These are phyloP conservation scores for Pythium brachiatum DNA, from an alignment of 352 stramenopile species.

Conservation along the genomic window DNA sequence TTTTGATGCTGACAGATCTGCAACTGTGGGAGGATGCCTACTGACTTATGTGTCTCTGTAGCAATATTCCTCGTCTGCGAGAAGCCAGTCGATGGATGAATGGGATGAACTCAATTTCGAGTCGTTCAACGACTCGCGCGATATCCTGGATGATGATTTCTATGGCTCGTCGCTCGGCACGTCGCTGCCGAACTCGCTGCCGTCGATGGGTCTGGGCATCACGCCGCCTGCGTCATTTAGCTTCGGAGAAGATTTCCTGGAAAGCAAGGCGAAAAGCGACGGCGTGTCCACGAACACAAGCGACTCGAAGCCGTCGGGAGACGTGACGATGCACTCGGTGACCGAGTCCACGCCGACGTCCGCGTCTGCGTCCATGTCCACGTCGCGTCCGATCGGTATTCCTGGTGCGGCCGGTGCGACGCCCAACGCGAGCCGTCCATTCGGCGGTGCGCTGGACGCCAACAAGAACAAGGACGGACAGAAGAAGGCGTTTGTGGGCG, in stretches of 20 bases:
- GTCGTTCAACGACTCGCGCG: constrained; percentile 72
- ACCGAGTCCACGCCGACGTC: constrained; percentile 15
- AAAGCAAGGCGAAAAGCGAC: constrained; percentile 69
- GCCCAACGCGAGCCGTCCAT: constrained; percentile 30
- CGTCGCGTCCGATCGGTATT: constrained; percentile 79
- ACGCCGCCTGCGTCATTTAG: constrained; percentile 80
- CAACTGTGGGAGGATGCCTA: background rate
- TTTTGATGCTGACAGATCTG: background rate
- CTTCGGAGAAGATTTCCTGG: constrained; percentile 84
- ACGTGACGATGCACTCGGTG: constrained; percentile 8
- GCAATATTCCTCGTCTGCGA: constrained; percentile 53
- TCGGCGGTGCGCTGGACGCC: constrained; percentile 36
- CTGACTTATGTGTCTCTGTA: constrained; percentile 9
- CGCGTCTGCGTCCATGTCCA: constrained; percentile 43
- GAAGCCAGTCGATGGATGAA: constrained; percentile 79
- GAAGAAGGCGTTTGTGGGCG: constrained; percentile 90
- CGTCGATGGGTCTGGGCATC: constrained; percentile 85
- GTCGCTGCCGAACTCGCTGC: constrained; percentile 83
- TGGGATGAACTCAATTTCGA: constrained; percentile 88
- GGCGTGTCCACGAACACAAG: constrained; percentile 27
- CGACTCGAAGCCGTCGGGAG: constrained; percentile 18
- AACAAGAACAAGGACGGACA: constrained; percentile 54
- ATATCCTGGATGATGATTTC: constrained; percentile 81
- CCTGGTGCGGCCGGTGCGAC: constrained; percentile 44
- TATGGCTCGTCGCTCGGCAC: constrained; percentile 80